Base-by-base conservation (phyloP, 208 protist species). In the Trypanosoma avium region DNA sequence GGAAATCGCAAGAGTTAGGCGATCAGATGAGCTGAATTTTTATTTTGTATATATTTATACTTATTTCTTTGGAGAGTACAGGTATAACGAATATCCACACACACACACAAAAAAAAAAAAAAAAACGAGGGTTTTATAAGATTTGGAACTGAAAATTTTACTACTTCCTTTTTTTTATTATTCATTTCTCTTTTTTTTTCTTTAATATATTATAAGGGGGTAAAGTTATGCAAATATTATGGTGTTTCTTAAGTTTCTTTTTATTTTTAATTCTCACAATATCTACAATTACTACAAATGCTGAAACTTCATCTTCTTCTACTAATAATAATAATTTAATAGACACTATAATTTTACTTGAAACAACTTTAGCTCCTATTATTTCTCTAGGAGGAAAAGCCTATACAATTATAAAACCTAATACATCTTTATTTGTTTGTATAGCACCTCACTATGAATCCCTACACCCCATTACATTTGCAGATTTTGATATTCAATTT, bases 21-120 rank as follows among this genome's bases (percentile, higher is more conserved):
- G 7, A 36, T 27, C 26, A 9, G 10, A 58, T 19, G 52, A 19
- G 6, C 27, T 24, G 15, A 35, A 42, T 30, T 33, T 57, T 35
- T 24, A 6, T 35, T 4, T 27, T 53, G 17, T 70, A 35, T 32
- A 60, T 61, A 40, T 60, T 29, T 35, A 52, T 54, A 56, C 19
- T 63, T 67, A 17, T n/a, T 15, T 67, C 21, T 59, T 2, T 61
- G n/a, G n/a, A n/a, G n/a, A n/a, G n/a, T n/a, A n/a, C n/a, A n/a
- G n/a, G n/a, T n/a, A n/a, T n/a, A n/a, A n/a, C n/a, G n/a, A n/a
- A n/a, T n/a, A n/a, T n/a, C n/a, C n/a, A n/a, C n/a, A n/a, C n/a
- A n/a, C n/a, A n/a, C n/a, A n/a, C n/a, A n/a, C n/a, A n/a, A n/a
- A n/a, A n/a, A n/a, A n/a, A n/a, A n/a, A n/a, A n/a, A n/a, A n/a